phyloP scores from a whole-genome alignment of 352 stramenopile species.

The Phytophthora palmivora region DNA sequence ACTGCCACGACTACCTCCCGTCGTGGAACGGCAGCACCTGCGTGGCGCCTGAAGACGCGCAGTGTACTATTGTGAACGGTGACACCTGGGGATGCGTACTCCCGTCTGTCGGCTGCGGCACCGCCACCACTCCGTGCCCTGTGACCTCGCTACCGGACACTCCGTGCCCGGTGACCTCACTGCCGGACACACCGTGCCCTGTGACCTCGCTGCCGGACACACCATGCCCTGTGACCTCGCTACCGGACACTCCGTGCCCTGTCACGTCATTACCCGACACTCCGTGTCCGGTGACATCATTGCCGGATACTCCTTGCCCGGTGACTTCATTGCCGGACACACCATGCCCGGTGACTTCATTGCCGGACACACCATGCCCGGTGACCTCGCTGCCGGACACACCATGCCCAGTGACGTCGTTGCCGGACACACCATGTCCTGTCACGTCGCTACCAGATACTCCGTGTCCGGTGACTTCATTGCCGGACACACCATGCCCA shows the following conservation, averaged over 20 bases:
- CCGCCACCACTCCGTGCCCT: constrained; percentile 22
- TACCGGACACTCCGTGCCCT: constrained; percentile 18
- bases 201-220: constrained; percentile 23
- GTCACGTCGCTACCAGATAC: constrained; percentile 26
- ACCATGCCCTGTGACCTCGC: constrained; percentile 9
- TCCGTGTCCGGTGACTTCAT: constrained; percentile 1
- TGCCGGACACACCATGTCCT: constrained; percentile 16
- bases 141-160: constrained; percentile 21
- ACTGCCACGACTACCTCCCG: constrained; percentile 48
- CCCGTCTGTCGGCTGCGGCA: constrained; percentile 33
- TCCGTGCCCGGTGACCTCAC: constrained; percentile 17
- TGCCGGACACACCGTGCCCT: constrained; percentile 21
- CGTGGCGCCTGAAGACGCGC: constrained; percentile 42
- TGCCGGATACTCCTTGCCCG: constrained; percentile 15
- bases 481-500: constrained; percentile 4
- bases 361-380: constrained; percentile 17
- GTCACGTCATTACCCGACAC: constrained; percentile 17
- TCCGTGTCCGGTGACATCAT: constrained; percentile 18
- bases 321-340: constrained; percentile 12
- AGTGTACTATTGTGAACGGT: constrained; percentile 49
- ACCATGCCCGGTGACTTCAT: constrained; percentile 10
- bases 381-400: constrained; percentile 14
- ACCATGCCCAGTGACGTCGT: constrained; percentile 11
- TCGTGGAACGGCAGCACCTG: constrained; percentile 53
- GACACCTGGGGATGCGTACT: constrained; percentile 47